These are phyloP conservation scores for Salix arbutifolia DNA, from an alignment of 345 rosid genomes.

Conservation along the genomic window DNA sequence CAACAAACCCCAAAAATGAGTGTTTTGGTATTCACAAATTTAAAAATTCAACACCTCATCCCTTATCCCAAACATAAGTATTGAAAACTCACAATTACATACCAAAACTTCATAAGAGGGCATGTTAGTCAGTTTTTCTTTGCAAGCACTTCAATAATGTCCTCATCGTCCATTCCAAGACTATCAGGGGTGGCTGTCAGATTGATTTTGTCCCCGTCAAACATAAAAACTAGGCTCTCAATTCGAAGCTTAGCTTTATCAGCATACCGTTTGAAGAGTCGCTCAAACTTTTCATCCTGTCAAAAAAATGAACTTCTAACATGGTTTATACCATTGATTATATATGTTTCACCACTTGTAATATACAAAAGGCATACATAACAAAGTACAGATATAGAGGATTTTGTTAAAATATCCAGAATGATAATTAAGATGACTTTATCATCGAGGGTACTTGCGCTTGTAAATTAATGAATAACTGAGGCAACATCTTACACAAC, in stretches of 20 bases:
- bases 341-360: background rate
- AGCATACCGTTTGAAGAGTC: constrained; percentile 64
- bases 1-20: no score
- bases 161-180: constrained; percentile 90
- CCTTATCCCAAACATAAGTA: background rate
- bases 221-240: constrained; percentile 52
- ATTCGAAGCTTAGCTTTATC: constrained; percentile 50
- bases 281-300: constrained; percentile 90
- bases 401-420: background rate
- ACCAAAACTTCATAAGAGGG: background rate
- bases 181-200: constrained; percentile 59
- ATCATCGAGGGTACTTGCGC: background rate
- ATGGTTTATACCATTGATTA: background rate
- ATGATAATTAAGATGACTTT: background rate
- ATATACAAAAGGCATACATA: background rate
- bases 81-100: background rate
- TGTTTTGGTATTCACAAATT: no score
- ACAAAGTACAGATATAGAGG: background rate
- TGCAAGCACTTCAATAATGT: constrained; percentile 71
- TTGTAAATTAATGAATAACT: background rate
- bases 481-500: background rate
- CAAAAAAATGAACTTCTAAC: background rate
- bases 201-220: constrained; percentile 77
- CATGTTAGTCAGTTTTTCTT: constrained; percentile 43
- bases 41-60: background rate